These are phyloP conservation scores for Caryopteris hybrid DNA, from an alignment of 305 asterid genomes.

Conservation along the genomic window DNA sequence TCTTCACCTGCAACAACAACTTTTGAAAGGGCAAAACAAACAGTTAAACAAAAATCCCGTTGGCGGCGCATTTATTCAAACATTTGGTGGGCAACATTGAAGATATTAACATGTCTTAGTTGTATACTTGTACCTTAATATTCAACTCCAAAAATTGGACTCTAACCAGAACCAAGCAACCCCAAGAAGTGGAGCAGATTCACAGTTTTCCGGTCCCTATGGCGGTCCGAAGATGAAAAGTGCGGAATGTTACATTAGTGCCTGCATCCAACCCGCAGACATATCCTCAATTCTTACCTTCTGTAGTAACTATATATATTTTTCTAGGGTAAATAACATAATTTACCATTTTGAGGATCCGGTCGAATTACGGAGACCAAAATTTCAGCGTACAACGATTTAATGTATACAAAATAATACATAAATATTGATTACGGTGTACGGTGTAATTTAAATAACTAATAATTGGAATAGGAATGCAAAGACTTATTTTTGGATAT, in stretches of 20 bases:
- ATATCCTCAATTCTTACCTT: slow-evolving; percentile 7
- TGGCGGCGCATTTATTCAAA: slow-evolving; percentile 25
- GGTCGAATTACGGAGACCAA: too few species aligned
- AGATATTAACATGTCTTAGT: background rate
- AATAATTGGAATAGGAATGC: too few species aligned
- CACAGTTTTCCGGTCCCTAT: background rate
- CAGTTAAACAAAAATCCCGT: background rate
- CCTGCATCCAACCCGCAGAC: background rate
- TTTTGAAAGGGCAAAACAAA: background rate
- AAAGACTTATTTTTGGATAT: too few species aligned
- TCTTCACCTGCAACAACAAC: slow-evolving; percentile 17
- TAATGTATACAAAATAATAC: too few species aligned
- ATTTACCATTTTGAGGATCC: too few species aligned
- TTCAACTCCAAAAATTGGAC: background rate
- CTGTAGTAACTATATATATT: too few species aligned
- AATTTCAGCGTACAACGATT: too few species aligned
- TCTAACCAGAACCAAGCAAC: background rate
- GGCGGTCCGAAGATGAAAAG: too few species aligned
- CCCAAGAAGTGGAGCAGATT: background rate
- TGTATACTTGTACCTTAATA: background rate
- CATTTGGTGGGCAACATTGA: slow-evolving; percentile 22
- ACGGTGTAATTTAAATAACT: too few species aligned
- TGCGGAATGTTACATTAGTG: too few species aligned
- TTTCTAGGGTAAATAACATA: too few species aligned
- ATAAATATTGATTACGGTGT: too few species aligned